Conservation (phyloP, 768 basidiomycete genomes). For the Phaeotremella skinneri region DNA sequence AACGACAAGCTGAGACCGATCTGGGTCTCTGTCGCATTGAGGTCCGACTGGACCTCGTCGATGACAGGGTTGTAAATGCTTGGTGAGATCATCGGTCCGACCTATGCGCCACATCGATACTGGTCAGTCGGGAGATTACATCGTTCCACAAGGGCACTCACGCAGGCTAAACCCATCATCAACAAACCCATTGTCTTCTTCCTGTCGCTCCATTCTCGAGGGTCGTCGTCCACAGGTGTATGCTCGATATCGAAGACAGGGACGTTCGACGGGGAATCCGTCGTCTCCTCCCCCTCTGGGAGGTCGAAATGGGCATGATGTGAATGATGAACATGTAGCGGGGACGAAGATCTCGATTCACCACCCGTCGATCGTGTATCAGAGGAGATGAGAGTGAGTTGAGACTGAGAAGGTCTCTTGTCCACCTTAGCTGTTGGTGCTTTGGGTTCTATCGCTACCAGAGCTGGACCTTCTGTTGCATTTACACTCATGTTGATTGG, state of each 20-base stretch:
- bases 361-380: neutral
- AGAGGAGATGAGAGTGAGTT: neutral
- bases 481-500: neutral
- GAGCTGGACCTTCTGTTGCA: neutral
- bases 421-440: neutral
- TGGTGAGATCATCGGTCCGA: slow-evolving; percentile 50
- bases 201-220: slow-evolving; percentile 47
- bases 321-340: neutral
- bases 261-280: neutral
- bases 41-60: slow-evolving; percentile 44
- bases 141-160: slow-evolving; percentile 13
- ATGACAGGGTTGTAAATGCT: slow-evolving; percentile 53
- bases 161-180: slow-evolving; percentile 35
- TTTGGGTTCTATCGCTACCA: neutral
- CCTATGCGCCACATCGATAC: slow-evolving; percentile 16
- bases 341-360: neutral
- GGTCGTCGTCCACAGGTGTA: slow-evolving; percentile 53
- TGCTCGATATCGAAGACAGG: slow-evolving; percentile 52
- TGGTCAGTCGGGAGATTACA: slow-evolving; percentile 7
- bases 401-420: neutral
- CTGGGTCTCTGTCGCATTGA: slow-evolving; percentile 46
- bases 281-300: slow-evolving; percentile 11
- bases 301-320: slow-evolving; percentile 37
- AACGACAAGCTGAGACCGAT: slow-evolving; percentile 49
- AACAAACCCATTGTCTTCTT: slow-evolving; percentile 47